Base-by-base conservation (phyloP, 2,329 filamentous ascomycete genomes). In the Aspergillus intermedius region DNA sequence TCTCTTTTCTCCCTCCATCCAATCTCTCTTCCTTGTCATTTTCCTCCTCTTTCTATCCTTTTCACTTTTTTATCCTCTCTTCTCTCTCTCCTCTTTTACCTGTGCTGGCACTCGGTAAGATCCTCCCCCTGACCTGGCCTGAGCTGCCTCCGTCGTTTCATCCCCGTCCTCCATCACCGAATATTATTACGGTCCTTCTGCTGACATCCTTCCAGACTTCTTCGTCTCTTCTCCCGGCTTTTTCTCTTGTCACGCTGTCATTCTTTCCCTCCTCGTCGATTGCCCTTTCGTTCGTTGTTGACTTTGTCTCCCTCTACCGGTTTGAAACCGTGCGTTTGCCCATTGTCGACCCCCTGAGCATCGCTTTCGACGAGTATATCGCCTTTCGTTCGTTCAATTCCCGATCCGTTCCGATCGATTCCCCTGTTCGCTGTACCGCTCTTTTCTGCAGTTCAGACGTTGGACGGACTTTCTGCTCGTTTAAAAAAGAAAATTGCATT, bases 271-370 rank as follows among this genome's bases (percentile, higher is more conserved):
- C 30, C 13, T 17, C 32, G 30, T 25, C 19, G 25, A 13, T 28
- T 32, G 22, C 28, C 6, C 35, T 23, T 39, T 25, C 17, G 35
- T 32, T 49, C 32, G 34, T 44, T 49, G 32, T 50, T 39, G 42
- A 49, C 42, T 46, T 22, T 45, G 44, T 23, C 37, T 37, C 44
- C 44, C 50, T 56, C 48, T 53, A 52, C 52, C 53, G 54, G 53
- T 58, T 62, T 63, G 55, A 59, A 44, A 59, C 55, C 54, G 52
- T 46, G 54, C 54, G 49, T 47, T 47, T 50, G 44, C 49, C 34
- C 51, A 42, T 53, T 48, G 43, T 48, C 40, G 47, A 23, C 48
- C 53, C 52, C 53, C 50, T 54, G 45, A 47, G 42, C 15, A 45
- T 45, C 4, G 25, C 25, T 30, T 44, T 46, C 4, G 9, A 13